A percentile compares a stretch with the other conserved stretches of the same genome.
phyloP scores from a whole-genome alignment of 345 rosid genomes.

The Punica granatum region DNA sequence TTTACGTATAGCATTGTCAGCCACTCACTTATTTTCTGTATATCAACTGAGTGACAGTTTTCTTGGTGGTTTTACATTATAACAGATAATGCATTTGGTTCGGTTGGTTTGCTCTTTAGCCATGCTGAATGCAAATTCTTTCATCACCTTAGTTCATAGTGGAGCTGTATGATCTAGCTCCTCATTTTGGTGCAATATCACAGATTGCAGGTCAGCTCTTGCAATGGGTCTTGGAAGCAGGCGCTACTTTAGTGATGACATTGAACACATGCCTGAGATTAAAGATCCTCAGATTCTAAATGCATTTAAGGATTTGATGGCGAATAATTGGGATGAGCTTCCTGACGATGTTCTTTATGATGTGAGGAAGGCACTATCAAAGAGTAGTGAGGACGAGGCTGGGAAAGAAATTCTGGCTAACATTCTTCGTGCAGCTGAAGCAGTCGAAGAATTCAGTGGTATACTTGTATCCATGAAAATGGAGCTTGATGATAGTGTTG shows the following conservation, averaged over 20 bases:
- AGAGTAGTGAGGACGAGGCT: constrained; percentile 53
- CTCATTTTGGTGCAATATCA: constrained; percentile 1
- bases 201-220: constrained; percentile 40
- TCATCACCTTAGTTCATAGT: background rate
- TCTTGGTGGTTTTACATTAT: background rate
- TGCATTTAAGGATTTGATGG: constrained; percentile 82
- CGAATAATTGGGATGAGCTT: constrained; percentile 69
- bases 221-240: constrained; percentile 34
- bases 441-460: constrained; percentile 78
- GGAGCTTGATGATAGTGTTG: constrained; percentile 87
- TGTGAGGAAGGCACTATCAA: constrained; percentile 53
- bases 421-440: constrained; percentile 78
- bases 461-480: constrained; percentile 59
- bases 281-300: constrained; percentile 42
- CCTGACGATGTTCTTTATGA: constrained; percentile 38
- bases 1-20: background rate
- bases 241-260: constrained; percentile 56
- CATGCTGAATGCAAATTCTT: background rate
- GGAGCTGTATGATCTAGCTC: background rate
- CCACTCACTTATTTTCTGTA: background rate
- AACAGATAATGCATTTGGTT: background rate
- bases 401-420: constrained; percentile 67
- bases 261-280: constrained; percentile 57
- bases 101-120: background rate
- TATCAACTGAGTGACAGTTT: background rate